Conservation (phyloP, 306 rosid genomes). For the Quercus cerris region DNA sequence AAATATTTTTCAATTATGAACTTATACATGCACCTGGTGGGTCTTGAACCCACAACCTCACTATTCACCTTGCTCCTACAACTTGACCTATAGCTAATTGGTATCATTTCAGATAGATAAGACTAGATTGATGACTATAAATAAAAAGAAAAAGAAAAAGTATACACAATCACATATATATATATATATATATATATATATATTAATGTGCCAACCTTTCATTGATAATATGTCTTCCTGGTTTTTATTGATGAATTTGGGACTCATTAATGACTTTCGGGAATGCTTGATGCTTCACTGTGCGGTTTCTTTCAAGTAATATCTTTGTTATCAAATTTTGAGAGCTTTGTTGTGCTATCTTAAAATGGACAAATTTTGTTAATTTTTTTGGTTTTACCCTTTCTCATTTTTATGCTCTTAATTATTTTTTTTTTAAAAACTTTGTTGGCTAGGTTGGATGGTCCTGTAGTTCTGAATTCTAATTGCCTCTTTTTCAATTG, state of each 20-base stretch:
- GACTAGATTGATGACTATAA: neutral
- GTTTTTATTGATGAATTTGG: neutral
- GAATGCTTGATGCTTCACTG: neutral
- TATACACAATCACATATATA: too few species aligned
- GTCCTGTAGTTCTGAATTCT: neutral
- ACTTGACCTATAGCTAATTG: too few species aligned
- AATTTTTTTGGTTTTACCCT: neutral
- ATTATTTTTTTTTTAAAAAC: neutral
- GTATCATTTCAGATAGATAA: neutral
- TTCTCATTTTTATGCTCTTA: neutral
- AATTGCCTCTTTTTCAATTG: slow-evolving; percentile 10
- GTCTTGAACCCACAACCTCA: too few species aligned
- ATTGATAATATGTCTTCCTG: neutral
- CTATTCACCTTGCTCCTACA: too few species aligned
- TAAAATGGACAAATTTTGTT: neutral
- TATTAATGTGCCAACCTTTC: neutral
- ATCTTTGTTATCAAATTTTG: neutral
- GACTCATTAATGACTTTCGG: neutral
- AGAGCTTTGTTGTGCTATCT: neutral
- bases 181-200: neutral
- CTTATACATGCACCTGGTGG: neutral
- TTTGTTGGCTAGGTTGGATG: slow-evolving; percentile 5
- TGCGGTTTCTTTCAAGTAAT: neutral
- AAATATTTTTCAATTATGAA: neutral
- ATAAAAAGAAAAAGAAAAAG: neutral